These are phyloP conservation scores for Xylaria sp. DNA, from an alignment of 2,329 filamentous ascomycete species.

Conservation along the genomic window DNA sequence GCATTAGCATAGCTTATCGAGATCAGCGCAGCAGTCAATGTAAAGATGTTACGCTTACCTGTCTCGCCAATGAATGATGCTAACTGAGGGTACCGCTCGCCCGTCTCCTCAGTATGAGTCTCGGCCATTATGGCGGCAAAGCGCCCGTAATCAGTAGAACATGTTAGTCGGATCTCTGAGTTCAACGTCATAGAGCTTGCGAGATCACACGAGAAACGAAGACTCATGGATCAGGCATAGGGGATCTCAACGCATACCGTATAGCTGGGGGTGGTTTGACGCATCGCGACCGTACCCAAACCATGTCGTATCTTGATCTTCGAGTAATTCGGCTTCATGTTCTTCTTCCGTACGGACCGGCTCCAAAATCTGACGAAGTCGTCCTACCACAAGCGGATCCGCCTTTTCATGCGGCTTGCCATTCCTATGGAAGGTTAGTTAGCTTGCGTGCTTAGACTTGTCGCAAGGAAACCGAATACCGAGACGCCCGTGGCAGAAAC, in stretches of 20 bases:
- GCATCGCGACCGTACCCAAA: slow-evolving; percentile 49
- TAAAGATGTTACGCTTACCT: slow-evolving; percentile 39
- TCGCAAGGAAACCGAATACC: background rate
- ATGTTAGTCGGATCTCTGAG: background rate
- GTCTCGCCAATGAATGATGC: slow-evolving; percentile 58
- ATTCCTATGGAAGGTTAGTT: slow-evolving; percentile 45
- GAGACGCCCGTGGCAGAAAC: background rate
- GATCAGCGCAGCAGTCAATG: background rate
- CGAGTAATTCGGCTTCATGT: slow-evolving; percentile 47
- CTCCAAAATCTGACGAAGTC: slow-evolving; percentile 49
- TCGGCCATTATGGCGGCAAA: slow-evolving; percentile 56
- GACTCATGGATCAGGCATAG: background rate
- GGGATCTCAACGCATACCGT: slow-evolving; percentile 18
- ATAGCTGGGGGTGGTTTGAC: slow-evolving; percentile 44
- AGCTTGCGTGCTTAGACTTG: slow-evolving; percentile 9
- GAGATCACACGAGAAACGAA: background rate
- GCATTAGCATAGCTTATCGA: slow-evolving; percentile 4
- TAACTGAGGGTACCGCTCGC: slow-evolving; percentile 51
- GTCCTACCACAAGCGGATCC: slow-evolving; percentile 46
- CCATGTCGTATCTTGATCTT: slow-evolving; percentile 50
- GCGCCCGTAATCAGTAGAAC: slow-evolving; percentile 49
- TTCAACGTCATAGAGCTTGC: background rate
- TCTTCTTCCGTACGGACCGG: slow-evolving; percentile 47
- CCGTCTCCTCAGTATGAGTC: slow-evolving; percentile 42
- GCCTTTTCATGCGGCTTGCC: slow-evolving; percentile 49